Evolutionary conservation across 768 basidiomycete species (phyloP).

Genomic region (Steccherinum ochraceum): DNA sequence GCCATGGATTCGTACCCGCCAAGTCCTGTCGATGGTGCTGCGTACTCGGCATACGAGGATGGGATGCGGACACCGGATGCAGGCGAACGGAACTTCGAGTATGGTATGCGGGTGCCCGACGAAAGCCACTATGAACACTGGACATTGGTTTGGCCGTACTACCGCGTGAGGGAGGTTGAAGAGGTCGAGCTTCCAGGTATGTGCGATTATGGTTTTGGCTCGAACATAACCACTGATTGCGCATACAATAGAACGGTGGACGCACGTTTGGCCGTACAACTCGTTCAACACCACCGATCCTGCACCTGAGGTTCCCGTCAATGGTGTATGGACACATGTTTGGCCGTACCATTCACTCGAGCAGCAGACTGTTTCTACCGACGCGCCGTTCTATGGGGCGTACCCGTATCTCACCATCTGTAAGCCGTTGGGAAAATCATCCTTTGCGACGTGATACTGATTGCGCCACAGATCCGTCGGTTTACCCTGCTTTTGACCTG

Average conservation of each 20-base stretch:
- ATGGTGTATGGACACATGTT: conserved; percentile 18
- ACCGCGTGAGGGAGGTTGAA: not conserved
- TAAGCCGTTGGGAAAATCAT: conserved; percentile 7
- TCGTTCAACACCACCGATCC: too few relatives aligned
- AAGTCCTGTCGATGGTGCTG: conserved; percentile 21
- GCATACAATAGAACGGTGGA: conserved; percentile 16
- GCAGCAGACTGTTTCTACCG: too few relatives aligned
- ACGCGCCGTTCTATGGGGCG: conserved; percentile 2
- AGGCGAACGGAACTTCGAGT: conserved; percentile 39
- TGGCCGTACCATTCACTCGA: conserved; percentile 14
- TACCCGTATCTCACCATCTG: conserved; percentile 31
- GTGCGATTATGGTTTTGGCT: not conserved
- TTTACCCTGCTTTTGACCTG: conserved; percentile 26
- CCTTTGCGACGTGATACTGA: not conserved
- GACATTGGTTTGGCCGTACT: conserved; percentile 30
- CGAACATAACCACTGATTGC: too few relatives aligned
- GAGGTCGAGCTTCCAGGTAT: not conserved
- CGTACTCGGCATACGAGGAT: conserved; percentile 22
- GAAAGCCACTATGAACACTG: conserved; percentile 11
- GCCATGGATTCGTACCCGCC: conserved; percentile 36
- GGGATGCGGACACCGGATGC: conserved; percentile 33
- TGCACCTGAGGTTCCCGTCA: too few relatives aligned
- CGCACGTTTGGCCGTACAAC: conserved; percentile 18
- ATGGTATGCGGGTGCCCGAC: conserved; percentile 29
- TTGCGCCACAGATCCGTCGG: conserved; percentile 30